Evolutionary conservation across 495 filamentous ascomycete genomes (phyloP).

Genomic region (Lepidopterella palustris): DNA sequence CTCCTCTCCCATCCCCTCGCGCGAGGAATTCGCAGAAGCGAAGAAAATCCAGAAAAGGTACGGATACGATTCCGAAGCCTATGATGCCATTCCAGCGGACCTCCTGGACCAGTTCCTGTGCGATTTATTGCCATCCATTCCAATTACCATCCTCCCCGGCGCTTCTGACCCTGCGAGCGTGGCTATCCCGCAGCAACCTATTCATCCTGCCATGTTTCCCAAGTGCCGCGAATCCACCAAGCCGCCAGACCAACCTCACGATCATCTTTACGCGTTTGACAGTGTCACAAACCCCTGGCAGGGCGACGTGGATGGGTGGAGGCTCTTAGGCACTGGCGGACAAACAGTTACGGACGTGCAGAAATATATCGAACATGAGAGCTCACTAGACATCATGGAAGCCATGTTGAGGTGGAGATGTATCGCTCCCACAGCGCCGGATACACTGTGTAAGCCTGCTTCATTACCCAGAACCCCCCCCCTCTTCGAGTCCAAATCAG

Average conservation of each 20-base stretch:
- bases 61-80: constrained; percentile 83
- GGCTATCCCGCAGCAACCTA: constrained; percentile 36
- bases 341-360: constrained; percentile 92
- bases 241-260: constrained; percentile 40
- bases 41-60: constrained; percentile 69
- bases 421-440: constrained; percentile 89
- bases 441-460: constrained; percentile 75
- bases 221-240: constrained; percentile 60
- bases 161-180: constrained; percentile 61
- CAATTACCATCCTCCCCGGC: constrained; percentile 46
- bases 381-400: constrained; percentile 81
- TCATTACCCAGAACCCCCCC: not conserved
- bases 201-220: constrained; percentile 43
- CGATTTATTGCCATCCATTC: constrained; percentile 52
- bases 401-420: constrained; percentile 84
- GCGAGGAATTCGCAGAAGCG: constrained; percentile 45
- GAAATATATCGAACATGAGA: constrained; percentile 74
- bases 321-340: constrained; percentile 74
- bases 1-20: constrained; percentile 38
- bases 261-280: constrained; percentile 72
- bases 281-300: constrained; percentile 91
- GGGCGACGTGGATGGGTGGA: constrained; percentile 79
- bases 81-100: constrained; percentile 76
- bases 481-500: not conserved
- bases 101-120: constrained; percentile 79